Percentiles rank a stretch among this genome's conserved stretches.
phyloP scores from a whole-genome alignment of 192 early-diverging fungal species.

The Rhizoclosmatium globosum region DNA sequence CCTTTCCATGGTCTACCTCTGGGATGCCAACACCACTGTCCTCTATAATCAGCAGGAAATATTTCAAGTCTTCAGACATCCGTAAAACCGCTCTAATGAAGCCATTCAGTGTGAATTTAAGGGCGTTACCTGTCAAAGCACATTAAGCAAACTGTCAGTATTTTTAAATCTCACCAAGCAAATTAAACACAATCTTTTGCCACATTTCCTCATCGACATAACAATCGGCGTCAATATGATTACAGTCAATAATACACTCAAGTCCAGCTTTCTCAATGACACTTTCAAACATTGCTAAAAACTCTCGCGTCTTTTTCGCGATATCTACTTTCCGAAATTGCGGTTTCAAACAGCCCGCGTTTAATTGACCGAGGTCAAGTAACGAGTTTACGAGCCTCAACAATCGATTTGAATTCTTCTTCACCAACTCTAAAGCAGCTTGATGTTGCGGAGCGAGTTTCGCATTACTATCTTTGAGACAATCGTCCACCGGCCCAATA shows the following conservation, averaged over 20 bases:
- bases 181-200: slow-evolving; percentile 68
- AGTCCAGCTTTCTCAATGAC: slow-evolving; percentile 57
- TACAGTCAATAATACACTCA: slow-evolving; percentile 50
- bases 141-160: slow-evolving; percentile 35
- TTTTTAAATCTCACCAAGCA: slow-evolving; percentile 57
- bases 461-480: slow-evolving; percentile 38
- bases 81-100: slow-evolving; percentile 47
- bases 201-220: slow-evolving; percentile 70
- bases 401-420: slow-evolving; percentile 59
- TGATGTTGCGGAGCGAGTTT: slow-evolving; percentile 34
- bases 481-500: slow-evolving; percentile 61
- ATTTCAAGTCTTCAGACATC: slow-evolving; percentile 44
- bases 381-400: slow-evolving; percentile 65
- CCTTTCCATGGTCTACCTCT: slow-evolving; percentile 45
- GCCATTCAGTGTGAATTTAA: slow-evolving; percentile 55
- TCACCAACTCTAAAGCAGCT: slow-evolving; percentile 48
- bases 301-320: slow-evolving; percentile 53
- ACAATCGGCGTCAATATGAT: slow-evolving; percentile 9
- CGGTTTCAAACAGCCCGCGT: slow-evolving; percentile 63
- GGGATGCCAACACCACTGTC: slow-evolving; percentile 65
- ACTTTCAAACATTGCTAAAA: slow-evolving; percentile 63
- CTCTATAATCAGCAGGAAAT: slow-evolving; percentile 38
- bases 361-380: slow-evolving; percentile 62
- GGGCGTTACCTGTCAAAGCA: slow-evolving; percentile 57
- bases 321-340: slow-evolving; percentile 59